Percentiles rank a stretch among this genome's conserved stretches.
Evolutionary conservation across 164 flowering plant genomes (phyloP).

Genomic region (Echeveria elegans): DNA sequence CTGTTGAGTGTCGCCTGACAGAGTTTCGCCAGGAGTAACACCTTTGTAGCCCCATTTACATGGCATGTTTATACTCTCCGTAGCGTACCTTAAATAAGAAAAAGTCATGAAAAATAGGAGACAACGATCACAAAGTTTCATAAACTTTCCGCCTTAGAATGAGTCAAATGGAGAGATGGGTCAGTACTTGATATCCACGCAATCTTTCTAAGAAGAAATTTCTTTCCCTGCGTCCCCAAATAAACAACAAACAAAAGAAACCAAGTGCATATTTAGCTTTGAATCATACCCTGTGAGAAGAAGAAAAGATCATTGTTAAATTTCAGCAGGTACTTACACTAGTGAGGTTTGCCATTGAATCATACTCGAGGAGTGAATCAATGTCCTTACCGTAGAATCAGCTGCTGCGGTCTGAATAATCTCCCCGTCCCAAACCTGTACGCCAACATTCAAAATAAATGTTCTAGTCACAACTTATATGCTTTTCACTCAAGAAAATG

Average conservation of each 20-base stretch:
- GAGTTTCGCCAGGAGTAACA: constrained; percentile 49
- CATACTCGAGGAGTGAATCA: constrained; percentile 52
- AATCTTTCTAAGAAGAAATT: constrained; percentile 51
- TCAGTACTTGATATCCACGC: constrained; percentile 50
- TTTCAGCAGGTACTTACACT: neutral
- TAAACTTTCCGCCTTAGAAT: neutral
- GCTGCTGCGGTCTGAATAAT: constrained; percentile 59
- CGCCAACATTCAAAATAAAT: neutral
- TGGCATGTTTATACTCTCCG: constrained; percentile 78
- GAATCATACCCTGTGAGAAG: neutral
- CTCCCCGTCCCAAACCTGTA: constrained; percentile 97
- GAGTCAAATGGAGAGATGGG: neutral
- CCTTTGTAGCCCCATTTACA: constrained; percentile 94
- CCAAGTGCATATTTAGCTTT: neutral
- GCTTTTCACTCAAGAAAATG: neutral
- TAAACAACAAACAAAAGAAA: constrained; percentile 15
- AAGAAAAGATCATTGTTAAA: neutral
- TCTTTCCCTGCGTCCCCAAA: constrained; percentile 17
- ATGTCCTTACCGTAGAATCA: constrained; percentile 63
- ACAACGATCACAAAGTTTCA: neutral
- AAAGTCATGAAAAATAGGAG: no score
- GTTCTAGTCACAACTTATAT: no score
- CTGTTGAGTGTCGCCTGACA: constrained; percentile 39
- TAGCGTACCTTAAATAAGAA: constrained; percentile 49
- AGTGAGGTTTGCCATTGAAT: constrained; percentile 61